These are phyloP conservation scores for Glycine soja DNA, from an alignment of 306 rosid species.

Conservation along the genomic window DNA sequence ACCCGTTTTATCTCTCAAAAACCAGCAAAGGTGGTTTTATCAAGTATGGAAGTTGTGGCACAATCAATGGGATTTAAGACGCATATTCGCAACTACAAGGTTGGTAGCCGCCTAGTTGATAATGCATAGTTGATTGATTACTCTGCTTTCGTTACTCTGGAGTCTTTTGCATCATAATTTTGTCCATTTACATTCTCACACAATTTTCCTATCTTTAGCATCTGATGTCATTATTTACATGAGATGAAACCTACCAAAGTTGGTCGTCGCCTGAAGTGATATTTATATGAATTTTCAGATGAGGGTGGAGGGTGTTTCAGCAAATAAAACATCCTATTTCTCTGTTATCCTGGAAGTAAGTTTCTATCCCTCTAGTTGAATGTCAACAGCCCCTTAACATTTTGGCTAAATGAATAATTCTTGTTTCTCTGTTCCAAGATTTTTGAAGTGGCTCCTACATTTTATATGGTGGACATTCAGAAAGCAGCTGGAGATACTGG, in stretches of 20 bases:
- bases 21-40: slow-evolving; percentile 86
- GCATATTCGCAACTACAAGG: slow-evolving; percentile 91
- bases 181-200: neutral
- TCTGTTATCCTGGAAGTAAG: slow-evolving; percentile 88
- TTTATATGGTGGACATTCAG: slow-evolving; percentile 87
- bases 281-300: slow-evolving; percentile 62
- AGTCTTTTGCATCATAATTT: slow-evolving; percentile 15
- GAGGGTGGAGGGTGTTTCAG: slow-evolving; percentile 88
- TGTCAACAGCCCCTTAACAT: slow-evolving; percentile 19
- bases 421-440: slow-evolving; percentile 52
- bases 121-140: slow-evolving; percentile 23
- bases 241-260: neutral
- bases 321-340: slow-evolving; percentile 67
- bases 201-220: slow-evolving; percentile 5
- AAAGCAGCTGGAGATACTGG: slow-evolving; percentile 84
- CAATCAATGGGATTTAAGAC: slow-evolving; percentile 96
- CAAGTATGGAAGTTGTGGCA: slow-evolving; percentile 94
- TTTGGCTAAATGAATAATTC: slow-evolving; percentile 17
- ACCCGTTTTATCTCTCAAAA: slow-evolving; percentile 88
- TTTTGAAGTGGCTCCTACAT: slow-evolving; percentile 89
- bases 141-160: slow-evolving; percentile 9
- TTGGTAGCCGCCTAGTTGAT: slow-evolving; percentile 11
- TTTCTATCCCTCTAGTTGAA: slow-evolving; percentile 25
- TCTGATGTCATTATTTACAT: neutral
- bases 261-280: slow-evolving; percentile 18